Conservation (phyloP, 2,329 filamentous ascomycete species). For the Furcasterigmium furcatum region DNA sequence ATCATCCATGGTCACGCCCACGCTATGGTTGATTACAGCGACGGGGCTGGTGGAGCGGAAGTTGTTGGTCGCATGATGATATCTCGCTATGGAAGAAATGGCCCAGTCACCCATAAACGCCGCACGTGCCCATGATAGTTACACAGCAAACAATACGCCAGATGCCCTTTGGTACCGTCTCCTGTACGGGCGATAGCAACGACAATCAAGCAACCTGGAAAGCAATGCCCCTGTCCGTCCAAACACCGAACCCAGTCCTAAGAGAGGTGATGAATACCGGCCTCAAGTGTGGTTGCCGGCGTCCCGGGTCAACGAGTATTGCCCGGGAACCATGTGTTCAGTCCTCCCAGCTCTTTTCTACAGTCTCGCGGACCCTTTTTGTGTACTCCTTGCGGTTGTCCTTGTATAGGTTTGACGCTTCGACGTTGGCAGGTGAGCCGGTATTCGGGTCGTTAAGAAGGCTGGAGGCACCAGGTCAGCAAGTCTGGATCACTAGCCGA, state of each 20-base stretch:
- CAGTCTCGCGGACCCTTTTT: slow-evolving; percentile 91
- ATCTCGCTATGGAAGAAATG: neutral
- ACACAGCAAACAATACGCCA: neutral
- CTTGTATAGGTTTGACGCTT: slow-evolving; percentile 97
- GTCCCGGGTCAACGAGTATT: no score
- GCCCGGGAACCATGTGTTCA: slow-evolving; percentile 28
- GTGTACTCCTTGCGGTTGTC: slow-evolving; percentile 96
- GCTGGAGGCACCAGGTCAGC: slow-evolving; percentile 43
- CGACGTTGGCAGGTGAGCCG: slow-evolving; percentile 95
- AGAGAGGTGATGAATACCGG: no score
- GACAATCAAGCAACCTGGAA: no score
- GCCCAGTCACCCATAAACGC: neutral
- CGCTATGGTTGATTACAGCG: no score
- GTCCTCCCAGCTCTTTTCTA: slow-evolving; percentile 99
- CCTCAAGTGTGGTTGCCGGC: no score
- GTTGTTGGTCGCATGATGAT: neutral
- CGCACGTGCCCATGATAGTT: neutral
- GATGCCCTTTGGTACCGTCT: no score
- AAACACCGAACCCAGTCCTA: no score
- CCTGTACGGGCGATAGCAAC: no score
- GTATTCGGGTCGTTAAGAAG: slow-evolving; percentile 97
- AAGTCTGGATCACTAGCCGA: neutral
- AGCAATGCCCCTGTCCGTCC: no score
- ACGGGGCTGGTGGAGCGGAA: no score
- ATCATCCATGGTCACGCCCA: no score